These are phyloP conservation scores for Hyphopichia buzzinii DNA, from an alignment of 1,139 yeast genomes.

Conservation along the genomic window DNA sequence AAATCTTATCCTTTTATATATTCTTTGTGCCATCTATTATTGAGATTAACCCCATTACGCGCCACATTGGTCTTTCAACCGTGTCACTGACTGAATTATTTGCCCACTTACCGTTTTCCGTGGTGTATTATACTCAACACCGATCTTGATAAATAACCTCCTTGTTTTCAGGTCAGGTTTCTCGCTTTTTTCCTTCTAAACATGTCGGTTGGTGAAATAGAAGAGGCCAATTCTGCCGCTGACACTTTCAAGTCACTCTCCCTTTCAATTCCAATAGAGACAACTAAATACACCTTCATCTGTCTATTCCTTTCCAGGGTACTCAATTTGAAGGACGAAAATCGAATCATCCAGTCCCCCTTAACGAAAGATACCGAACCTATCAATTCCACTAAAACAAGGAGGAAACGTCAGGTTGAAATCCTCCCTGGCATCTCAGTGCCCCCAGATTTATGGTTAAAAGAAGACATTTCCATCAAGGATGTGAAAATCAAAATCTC, in stretches of 20 bases:
- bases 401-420: slow-evolving; percentile 14
- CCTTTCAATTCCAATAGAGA: slow-evolving; percentile 26
- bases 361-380: background rate
- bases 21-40: too few relatives aligned
- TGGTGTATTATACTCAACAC: too few relatives aligned
- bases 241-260: slow-evolving; percentile 24
- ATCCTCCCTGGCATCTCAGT: slow-evolving; percentile 34
- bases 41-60: too few relatives aligned
- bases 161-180: too few relatives aligned
- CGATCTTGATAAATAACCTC: too few relatives aligned
- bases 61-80: too few relatives aligned
- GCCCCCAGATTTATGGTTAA: slow-evolving; percentile 42
- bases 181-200: too few relatives aligned
- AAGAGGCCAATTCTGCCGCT: slow-evolving; percentile 6
- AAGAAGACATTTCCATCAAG: slow-evolving; percentile 29
- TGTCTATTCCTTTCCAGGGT: slow-evolving; percentile 21
- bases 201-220: slow-evolving; percentile 5
- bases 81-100: too few relatives aligned
- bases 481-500: slow-evolving; percentile 35
- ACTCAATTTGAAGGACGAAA: slow-evolving; percentile 17
- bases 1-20: too few relatives aligned
- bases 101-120: too few relatives aligned
- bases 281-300: slow-evolving; percentile 24
- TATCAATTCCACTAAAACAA: background rate
- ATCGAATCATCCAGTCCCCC: slow-evolving; percentile 5